A percentile compares a stretch with the other conserved stretches of the same genome.
phyloP scores from a whole-genome alignment of 108 stramenopile genomes.

The Conticribra weissflogii region DNA sequence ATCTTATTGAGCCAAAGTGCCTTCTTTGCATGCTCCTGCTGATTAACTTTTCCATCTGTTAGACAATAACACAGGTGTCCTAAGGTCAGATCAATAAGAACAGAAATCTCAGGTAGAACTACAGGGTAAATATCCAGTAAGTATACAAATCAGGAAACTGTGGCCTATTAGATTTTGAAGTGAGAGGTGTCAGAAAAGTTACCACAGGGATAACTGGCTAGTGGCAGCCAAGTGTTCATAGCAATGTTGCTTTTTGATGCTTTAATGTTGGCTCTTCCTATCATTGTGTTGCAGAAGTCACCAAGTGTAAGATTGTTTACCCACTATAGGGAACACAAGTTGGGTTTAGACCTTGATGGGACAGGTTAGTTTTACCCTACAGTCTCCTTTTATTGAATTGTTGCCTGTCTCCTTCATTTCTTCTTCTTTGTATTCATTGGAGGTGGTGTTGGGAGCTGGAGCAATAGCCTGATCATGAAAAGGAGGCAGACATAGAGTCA shows the following conservation, averaged over 20 bases:
- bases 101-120: conserved; percentile 94
- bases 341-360: conserved; percentile 98
- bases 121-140: conserved; percentile 95
- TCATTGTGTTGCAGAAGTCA: no score
- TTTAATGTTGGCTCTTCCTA: no score
- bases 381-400: no score
- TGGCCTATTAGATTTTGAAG: conserved; percentile 96
- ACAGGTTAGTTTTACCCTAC: conserved; percentile 50
- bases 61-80: conserved; percentile 93
- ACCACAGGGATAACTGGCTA: conserved; percentile 98
- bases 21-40: no score
- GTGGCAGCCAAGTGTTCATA: conserved; percentile 92
- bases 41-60: no score
- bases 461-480: no score
- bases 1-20: no score
- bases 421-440: no score
- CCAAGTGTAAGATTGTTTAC: conserved; percentile 97
- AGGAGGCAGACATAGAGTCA: no score
- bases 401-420: no score
- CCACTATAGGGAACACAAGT: conserved; percentile 95
- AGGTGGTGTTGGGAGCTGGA: no score
- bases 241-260: no score
- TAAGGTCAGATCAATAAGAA: conserved; percentile 96
- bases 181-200: conserved; percentile 98
- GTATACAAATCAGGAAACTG: conserved; percentile 95